phyloP scores from a whole-genome alignment of 106 monocot genomes.

The Dendrobium officinale region DNA sequence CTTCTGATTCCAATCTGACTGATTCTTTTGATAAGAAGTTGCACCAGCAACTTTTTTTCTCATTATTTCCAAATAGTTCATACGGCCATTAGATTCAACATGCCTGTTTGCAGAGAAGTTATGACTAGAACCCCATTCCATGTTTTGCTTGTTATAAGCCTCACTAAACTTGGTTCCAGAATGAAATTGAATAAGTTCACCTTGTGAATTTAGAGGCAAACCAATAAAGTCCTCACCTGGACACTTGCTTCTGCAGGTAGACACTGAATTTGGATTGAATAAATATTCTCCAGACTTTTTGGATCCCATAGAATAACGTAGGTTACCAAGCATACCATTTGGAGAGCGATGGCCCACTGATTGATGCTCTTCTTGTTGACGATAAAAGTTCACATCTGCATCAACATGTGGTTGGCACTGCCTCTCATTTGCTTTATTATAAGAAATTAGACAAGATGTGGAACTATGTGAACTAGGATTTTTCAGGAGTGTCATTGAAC shows the following conservation, averaged over 20 bases:
- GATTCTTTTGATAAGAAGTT: conserved; percentile 11
- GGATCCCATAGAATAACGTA: conserved; percentile 18
- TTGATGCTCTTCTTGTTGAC: conserved; percentile 7
- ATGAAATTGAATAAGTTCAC: conserved; percentile 51
- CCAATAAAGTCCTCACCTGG: conserved; percentile 29
- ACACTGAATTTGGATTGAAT: conserved; percentile 3
- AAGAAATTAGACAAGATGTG: conserved; percentile 1
- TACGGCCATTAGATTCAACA: conserved; percentile 3
- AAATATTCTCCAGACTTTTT: background rate
- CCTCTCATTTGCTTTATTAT: conserved; percentile 8
- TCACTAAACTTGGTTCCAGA: conserved; percentile 25
- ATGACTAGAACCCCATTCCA: background rate
- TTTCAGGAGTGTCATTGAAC: conserved; percentile 13
- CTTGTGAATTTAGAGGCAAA: conserved; percentile 74
- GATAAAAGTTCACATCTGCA: background rate
- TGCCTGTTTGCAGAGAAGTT: no score
- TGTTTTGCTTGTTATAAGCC: conserved; percentile 23
- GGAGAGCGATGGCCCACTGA: background rate
- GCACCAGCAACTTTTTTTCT: conserved; percentile 9
- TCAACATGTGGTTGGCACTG: background rate
- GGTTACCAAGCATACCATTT: conserved; percentile 11
- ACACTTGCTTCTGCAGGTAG: conserved; percentile 14
- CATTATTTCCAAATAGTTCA: conserved; percentile 9
- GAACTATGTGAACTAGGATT: background rate
- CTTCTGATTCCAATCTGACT: conserved; percentile 15